phyloP scores from a whole-genome alignment of 2,329 filamentous ascomycete species.

The Trichophyton schoenleinii region DNA sequence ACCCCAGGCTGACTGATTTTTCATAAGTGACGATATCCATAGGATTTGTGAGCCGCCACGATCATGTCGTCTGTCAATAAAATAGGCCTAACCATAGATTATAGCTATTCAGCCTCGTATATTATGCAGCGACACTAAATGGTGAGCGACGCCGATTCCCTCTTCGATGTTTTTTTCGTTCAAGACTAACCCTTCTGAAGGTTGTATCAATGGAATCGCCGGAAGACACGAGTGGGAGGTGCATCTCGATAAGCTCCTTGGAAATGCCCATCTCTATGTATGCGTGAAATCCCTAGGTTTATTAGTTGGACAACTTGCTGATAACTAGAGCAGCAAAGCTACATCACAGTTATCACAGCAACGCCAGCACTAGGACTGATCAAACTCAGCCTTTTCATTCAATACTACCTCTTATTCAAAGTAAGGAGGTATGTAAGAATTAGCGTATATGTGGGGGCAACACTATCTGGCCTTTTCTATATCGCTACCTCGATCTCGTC shows the following conservation, averaged over 20 bases:
- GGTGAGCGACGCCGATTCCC: background rate
- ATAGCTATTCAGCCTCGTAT: conserved; percentile 1
- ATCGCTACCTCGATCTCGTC: background rate
- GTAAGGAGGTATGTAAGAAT: conserved; percentile 2
- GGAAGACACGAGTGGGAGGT: background rate
- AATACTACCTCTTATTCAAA: conserved; percentile 4
- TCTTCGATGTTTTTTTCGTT: background rate
- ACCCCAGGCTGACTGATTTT: background rate
- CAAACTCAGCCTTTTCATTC: conserved; percentile 4
- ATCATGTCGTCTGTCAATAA: background rate
- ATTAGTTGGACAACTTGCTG: background rate
- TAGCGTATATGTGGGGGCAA: conserved; percentile 3
- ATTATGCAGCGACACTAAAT: background rate
- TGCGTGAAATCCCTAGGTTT: background rate
- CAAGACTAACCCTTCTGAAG: background rate
- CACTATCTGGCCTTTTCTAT: background rate
- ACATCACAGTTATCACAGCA: background rate
- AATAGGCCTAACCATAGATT: background rate
- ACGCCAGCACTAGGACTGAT: conserved; percentile 1
- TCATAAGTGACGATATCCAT: background rate
- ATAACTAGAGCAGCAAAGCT: background rate
- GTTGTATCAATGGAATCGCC: background rate
- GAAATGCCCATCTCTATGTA: background rate
- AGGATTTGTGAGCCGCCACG: conserved; percentile 1
- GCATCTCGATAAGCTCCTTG: background rate